phyloP scores from a whole-genome alignment of 2,329 filamentous ascomycete genomes.

The Tolypocladium inflatum region DNA sequence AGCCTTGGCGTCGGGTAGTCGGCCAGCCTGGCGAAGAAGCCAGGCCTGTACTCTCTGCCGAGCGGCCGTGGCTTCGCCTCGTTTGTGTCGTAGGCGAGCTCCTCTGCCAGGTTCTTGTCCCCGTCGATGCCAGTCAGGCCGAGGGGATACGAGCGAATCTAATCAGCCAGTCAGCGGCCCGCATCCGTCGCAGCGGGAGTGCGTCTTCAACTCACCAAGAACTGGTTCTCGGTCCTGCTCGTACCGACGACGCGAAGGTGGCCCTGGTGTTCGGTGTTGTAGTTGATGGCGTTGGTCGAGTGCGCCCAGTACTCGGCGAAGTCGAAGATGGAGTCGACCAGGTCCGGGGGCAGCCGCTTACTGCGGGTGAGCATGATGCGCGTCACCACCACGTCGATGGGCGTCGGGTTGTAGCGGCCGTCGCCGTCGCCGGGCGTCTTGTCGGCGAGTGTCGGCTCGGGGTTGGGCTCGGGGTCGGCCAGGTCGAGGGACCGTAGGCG shows the following conservation, averaged over 20 bases:
- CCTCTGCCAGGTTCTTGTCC: slow-evolving; percentile 14
- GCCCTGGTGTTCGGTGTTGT: slow-evolving; percentile 9
- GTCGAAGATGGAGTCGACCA: slow-evolving; percentile 48
- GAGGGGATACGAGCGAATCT: slow-evolving; percentile 29
- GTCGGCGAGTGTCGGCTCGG: not conserved
- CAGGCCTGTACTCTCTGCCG: slow-evolving; percentile 14
- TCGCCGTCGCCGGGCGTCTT: slow-evolving; percentile 2
- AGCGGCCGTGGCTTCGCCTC: slow-evolving; percentile 18
- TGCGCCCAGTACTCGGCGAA: slow-evolving; percentile 54
- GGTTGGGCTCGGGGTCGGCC: not conserved
- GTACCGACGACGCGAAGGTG: slow-evolving; percentile 13
- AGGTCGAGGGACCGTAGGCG: slow-evolving; percentile 5
- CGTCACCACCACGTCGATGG: slow-evolving; percentile 39
- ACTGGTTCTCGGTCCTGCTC: slow-evolving; percentile 17
- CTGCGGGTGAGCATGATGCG: slow-evolving; percentile 36
- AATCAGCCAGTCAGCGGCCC: not conserved
- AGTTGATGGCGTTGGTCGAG: slow-evolving; percentile 25
- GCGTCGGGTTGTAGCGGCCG: slow-evolving; percentile 22
- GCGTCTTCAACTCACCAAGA: slow-evolving; percentile 18
- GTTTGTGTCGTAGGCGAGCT: slow-evolving; percentile 18
- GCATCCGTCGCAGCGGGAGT: too few species aligned
- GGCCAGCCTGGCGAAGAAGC: slow-evolving; percentile 22
- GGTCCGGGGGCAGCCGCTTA: slow-evolving; percentile 39
- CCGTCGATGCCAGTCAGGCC: slow-evolving; percentile 21
- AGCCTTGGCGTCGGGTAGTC: slow-evolving; percentile 30